Base-by-base conservation (phyloP, 2,329 filamentous ascomycete species). In the Xylariomycetidae sp. region DNA sequence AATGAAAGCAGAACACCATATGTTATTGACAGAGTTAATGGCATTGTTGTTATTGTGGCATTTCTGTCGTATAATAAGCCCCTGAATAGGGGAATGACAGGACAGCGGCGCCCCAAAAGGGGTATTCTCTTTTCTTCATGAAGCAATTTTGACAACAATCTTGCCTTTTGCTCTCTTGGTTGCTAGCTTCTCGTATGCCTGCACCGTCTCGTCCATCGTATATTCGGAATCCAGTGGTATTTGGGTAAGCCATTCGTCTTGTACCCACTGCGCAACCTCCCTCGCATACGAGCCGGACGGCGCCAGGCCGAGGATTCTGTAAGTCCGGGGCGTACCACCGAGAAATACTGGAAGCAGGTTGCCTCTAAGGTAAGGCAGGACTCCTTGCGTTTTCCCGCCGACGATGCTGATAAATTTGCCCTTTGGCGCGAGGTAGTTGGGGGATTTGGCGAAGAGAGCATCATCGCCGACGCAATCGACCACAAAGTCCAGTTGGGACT, bases 391-490 rank as follows among this genome's bases (percentile, higher is more conserved):
- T 27, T 50, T 27, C 15, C 38, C 33, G n/a, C 49, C 45, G 13
- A 36, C 48, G 26, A 54, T 50, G 22, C 28, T 45, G 13, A 50
- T 27, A 31, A 41, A 51, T 13, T 33, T 45, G 5, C 48, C 48
- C 7, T 41, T 28, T 5, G 33, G 25, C 27, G 46, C 46, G 3
- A 50, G 42, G 27, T 49, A 51, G 4, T n/a, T 34, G 5, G 43
- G 42, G 11, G 38, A 51, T 17, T 26, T 37, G 30, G 42, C 37
- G 31, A 42, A 51, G 3, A 51, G 41, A 18, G 20, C 38, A 29
- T 49, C 34, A 23, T 50, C 36, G 5, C 49, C 49, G 9, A 51
- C 40, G 27, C 45, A 50, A 33, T 51, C 48, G 22, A 50, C 27
- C 22, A 51, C 43, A 13, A 32, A 27, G 20, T 49, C 45, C 23